phyloP scores from a whole-genome alignment of 768 basidiomycete species.

The Auricularia auricula-judae region DNA sequence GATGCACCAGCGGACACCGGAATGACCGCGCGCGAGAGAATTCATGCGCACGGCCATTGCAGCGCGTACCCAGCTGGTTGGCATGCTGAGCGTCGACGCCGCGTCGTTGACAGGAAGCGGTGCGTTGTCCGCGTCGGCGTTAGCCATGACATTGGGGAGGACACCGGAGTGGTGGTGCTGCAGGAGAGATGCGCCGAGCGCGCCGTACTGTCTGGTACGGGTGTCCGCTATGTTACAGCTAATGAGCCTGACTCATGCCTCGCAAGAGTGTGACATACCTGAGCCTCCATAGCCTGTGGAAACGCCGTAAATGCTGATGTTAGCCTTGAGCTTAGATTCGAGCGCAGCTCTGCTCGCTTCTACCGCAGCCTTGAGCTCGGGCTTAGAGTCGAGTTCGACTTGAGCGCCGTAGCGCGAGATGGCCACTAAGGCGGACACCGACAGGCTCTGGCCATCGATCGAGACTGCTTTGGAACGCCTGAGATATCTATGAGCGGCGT shows the following conservation, averaged over 20 bases:
- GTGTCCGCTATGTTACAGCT: slow-evolving; percentile 16
- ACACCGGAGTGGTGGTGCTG: slow-evolving; percentile 21
- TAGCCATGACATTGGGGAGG: slow-evolving; percentile 9
- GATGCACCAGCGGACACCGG: slow-evolving; percentile 19
- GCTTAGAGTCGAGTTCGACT: slow-evolving; percentile 39
- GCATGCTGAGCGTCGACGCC: slow-evolving; percentile 11
- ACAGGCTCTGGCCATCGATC: slow-evolving; percentile 59
- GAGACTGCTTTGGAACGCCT: slow-evolving; percentile 27
- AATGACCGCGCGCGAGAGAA: slow-evolving; percentile 22
- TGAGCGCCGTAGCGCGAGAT: slow-evolving; percentile 49
- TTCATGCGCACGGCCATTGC: slow-evolving; percentile 22
- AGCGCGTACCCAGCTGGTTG: slow-evolving; percentile 22
- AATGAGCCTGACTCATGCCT: not conserved
- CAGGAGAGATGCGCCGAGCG: slow-evolving; percentile 15
- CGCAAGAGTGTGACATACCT: slow-evolving; percentile 1
- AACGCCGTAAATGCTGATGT: slow-evolving; percentile 17
- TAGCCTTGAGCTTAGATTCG: slow-evolving; percentile 10
- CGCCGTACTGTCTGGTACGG: slow-evolving; percentile 13
- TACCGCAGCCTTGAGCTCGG: slow-evolving; percentile 19
- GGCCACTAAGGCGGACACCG: slow-evolving; percentile 67
- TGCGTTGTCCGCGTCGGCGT: not conserved
- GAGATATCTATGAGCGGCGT: too few species aligned
- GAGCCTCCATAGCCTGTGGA: slow-evolving; percentile 19
- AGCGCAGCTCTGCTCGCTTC: slow-evolving; percentile 8
- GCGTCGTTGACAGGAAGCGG: slow-evolving; percentile 12